Evolutionary conservation across 495 filamentous ascomycete species (phyloP).

Genomic region (Hypoxylon crocopeplum): DNA sequence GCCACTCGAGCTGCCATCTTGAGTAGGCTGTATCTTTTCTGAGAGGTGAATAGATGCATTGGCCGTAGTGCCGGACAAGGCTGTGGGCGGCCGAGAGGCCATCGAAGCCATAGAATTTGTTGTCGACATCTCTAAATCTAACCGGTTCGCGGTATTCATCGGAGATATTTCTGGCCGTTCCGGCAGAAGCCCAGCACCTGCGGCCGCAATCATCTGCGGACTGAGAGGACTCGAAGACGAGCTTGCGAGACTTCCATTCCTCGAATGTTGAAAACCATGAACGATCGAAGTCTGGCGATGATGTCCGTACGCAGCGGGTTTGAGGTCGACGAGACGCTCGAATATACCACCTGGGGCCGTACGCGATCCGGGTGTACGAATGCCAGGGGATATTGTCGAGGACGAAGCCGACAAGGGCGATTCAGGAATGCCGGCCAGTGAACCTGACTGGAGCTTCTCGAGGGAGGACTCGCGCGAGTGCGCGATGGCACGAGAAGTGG

Average conservation of each 20-base stretch:
- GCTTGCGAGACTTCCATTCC: slow-evolving; percentile 74
- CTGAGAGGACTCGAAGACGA: slow-evolving; percentile 78
- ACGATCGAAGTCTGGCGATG: slow-evolving; percentile 94
- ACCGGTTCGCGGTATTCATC: slow-evolving; percentile 41
- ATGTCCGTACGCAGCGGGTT: slow-evolving; percentile 73
- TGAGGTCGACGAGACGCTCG: slow-evolving; percentile 66
- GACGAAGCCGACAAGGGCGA: slow-evolving; percentile 39
- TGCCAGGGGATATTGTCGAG: slow-evolving; percentile 35
- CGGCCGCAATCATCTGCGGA: slow-evolving; percentile 81
- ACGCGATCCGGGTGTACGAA: slow-evolving; percentile 47
- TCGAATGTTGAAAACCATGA: slow-evolving; percentile 90
- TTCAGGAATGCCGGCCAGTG: slow-evolving; percentile 50
- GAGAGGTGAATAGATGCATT: slow-evolving; percentile 40
- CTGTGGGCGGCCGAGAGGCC: slow-evolving; percentile 46
- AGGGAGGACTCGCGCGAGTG: slow-evolving; percentile 59
- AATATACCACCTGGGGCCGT: slow-evolving; percentile 60
- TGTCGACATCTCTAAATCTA: slow-evolving; percentile 48
- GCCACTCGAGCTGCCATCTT: slow-evolving; percentile 31
- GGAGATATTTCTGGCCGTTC: slow-evolving; percentile 52
- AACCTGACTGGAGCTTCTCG: slow-evolving; percentile 59
- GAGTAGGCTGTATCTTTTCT: slow-evolving; percentile 45
- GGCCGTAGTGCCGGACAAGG: slow-evolving; percentile 52
- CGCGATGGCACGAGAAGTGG: slow-evolving; percentile 43
- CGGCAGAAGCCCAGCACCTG: slow-evolving; percentile 53
- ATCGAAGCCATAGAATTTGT: slow-evolving; percentile 34